phyloP scores from a whole-genome alignment of 73 alveolate species.

The Tetrahymena elliotti region DNA sequence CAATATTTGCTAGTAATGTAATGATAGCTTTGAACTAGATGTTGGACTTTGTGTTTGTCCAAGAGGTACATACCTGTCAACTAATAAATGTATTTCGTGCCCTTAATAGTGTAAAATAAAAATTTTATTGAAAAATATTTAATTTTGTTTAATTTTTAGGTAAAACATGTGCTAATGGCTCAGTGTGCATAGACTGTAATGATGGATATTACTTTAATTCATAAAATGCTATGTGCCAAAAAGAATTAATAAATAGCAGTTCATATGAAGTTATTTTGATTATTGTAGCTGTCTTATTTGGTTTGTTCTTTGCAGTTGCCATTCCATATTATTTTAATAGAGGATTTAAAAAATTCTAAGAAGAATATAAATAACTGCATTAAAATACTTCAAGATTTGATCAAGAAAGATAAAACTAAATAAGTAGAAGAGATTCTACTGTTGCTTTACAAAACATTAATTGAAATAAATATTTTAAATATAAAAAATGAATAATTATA shows the following conservation, averaged over 20 bases:
- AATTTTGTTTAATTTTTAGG: background rate
- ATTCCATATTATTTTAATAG: background rate
- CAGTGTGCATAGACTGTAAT: background rate
- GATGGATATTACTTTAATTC: background rate
- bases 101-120: background rate
- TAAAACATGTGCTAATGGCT: background rate
- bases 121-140: background rate
- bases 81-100: background rate
- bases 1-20: background rate
- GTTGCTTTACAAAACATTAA: background rate
- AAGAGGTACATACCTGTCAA: background rate
- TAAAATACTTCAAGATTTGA: background rate
- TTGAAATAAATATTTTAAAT: no score
- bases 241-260: background rate
- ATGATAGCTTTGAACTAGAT: background rate
- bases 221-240: background rate
- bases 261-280: background rate
- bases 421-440: background rate
- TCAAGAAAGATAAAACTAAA: background rate
- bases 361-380: background rate
- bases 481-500: no score
- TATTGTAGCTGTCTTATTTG: background rate
- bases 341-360: background rate
- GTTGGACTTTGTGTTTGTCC: background rate
- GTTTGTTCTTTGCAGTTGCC: background rate